Evolutionary conservation across 1,284 basidiomycete genomes (phyloP).

Genomic region (Cronartium quercuum): DNA sequence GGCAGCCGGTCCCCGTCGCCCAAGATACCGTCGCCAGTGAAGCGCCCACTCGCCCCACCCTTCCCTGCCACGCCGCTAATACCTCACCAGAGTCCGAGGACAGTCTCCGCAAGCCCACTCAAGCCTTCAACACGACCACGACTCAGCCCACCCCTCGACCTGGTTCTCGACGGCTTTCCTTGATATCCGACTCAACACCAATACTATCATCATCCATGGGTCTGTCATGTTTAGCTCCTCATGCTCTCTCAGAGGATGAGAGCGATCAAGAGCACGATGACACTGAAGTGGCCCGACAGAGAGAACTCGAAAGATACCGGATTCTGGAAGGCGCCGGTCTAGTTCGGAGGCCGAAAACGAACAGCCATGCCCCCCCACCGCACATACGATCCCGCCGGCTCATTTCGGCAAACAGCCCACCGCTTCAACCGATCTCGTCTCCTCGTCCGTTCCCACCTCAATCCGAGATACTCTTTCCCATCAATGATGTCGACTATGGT

Average conservation of each 20-base stretch:
- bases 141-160: neutral
- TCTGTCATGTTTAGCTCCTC: neutral
- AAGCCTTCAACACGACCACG: neutral
- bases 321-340: conserved; percentile 14
- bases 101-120: neutral
- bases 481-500: neutral
- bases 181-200: neutral
- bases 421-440: neutral
- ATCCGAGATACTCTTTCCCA: neutral
- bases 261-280: conserved; percentile 1
- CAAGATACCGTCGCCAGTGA: neutral
- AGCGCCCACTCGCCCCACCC: neutral
- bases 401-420: neutral
- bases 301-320: neutral
- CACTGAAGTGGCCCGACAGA: neutral
- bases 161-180: neutral
- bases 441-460: neutral
- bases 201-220: neutral
- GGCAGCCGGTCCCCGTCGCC: neutral
- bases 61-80: neutral
- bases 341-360: conserved; percentile 9
- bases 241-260: neutral
- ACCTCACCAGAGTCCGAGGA: neutral
- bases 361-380: neutral
- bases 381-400: neutral